Percentiles rank a stretch among this genome's conserved stretches.
phyloP scores from a whole-genome alignment of 495 filamentous ascomycete species.

The Tuber microsphaerosporum region DNA sequence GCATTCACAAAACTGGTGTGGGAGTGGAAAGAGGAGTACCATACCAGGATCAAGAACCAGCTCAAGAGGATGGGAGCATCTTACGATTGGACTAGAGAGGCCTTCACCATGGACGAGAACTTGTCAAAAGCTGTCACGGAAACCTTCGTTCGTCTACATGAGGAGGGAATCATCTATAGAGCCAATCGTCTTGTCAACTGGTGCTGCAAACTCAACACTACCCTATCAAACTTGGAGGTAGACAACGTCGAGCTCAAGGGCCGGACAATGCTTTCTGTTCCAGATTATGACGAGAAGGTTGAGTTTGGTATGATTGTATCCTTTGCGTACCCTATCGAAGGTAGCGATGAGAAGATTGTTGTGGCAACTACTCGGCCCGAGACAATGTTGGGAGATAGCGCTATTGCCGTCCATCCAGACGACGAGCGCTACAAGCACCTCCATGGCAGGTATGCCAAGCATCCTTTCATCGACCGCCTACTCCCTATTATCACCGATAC shows the following conservation, averaged over 20 bases:
- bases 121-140: conserved; percentile 63
- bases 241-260: conserved; percentile 60
- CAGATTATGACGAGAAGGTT: conserved; percentile 36
- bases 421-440: conserved; percentile 60
- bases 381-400: conserved; percentile 74
- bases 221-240: conserved; percentile 69
- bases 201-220: conserved; percentile 67
- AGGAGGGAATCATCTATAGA: conserved; percentile 71
- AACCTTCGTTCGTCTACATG: conserved; percentile 65
- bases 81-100: conserved; percentile 59
- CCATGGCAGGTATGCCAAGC: conserved; percentile 61
- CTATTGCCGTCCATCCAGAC: conserved; percentile 69
- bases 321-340: conserved; percentile 65
- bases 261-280: conserved; percentile 36
- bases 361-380: conserved; percentile 76
- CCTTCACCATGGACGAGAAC: conserved; percentile 69
- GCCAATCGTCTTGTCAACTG: conserved; percentile 72
- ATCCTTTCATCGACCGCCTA: conserved; percentile 62
- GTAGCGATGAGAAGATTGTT: conserved; percentile 60
- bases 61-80: conserved; percentile 54
- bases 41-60: conserved; percentile 37
- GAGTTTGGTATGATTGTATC: conserved; percentile 54
- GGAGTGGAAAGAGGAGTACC: conserved; percentile 69
- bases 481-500: conserved; percentile 68
- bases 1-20: conserved; percentile 56